Conservation (phyloP, 2,329 filamentous ascomycete genomes). For the Chrysosporium keratinophilum region DNA sequence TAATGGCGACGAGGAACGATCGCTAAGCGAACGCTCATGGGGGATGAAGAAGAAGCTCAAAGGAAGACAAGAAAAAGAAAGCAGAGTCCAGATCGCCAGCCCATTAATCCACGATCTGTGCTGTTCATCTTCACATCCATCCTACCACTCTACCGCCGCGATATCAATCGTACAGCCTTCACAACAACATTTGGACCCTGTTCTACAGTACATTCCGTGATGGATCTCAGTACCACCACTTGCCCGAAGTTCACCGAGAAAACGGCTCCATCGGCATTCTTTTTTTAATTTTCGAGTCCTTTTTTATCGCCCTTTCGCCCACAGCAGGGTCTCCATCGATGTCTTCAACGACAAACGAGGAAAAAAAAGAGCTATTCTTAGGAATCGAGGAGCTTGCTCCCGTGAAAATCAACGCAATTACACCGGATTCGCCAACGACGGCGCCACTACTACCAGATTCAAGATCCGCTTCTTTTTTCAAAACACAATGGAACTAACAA, state of each 20-base stretch:
- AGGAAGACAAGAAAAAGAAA: background rate
- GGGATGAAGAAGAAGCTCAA: background rate
- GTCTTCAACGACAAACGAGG: background rate
- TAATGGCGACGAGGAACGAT: background rate
- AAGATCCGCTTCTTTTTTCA: background rate
- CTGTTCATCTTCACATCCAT: too few species aligned
- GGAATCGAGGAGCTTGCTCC: too few species aligned
- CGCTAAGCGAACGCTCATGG: background rate
- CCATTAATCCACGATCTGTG: too few species aligned
- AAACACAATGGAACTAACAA: too few species aligned
- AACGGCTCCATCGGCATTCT: constrained; percentile 1
- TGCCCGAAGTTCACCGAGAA: constrained; percentile 1
- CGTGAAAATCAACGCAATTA: too few species aligned
- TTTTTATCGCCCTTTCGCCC: background rate
- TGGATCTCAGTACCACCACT: background rate
- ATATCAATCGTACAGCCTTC: background rate
- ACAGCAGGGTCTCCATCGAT: background rate
- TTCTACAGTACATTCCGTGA: background rate
- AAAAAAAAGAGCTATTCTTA: too few species aligned
- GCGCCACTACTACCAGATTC: background rate
- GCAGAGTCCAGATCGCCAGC: background rate
- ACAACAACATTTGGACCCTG: too few species aligned
- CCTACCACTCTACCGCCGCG: too few species aligned
- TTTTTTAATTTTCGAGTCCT: background rate
- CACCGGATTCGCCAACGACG: too few species aligned